A percentile compares a stretch with the other conserved stretches of the same genome.
These are phyloP conservation scores for Cladobotryum protrusum DNA, from an alignment of 2,329 filamentous ascomycete genomes.

Conservation along the genomic window DNA sequence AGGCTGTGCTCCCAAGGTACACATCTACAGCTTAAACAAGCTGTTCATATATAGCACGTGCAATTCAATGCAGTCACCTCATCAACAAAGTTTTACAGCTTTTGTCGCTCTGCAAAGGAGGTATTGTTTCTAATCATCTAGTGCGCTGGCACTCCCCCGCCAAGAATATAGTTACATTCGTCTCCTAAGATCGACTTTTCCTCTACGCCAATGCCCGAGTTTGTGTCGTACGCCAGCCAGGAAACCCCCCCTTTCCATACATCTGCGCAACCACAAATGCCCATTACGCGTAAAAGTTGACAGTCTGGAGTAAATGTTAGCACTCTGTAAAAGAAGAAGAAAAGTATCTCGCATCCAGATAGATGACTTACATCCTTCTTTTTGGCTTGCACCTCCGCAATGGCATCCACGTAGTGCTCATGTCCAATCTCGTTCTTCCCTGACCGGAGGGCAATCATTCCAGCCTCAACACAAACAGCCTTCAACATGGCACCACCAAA, in stretches of 20 bases:
- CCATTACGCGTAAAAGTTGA: constrained; percentile 49
- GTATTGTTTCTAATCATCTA: constrained; percentile 8
- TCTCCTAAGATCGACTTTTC: constrained; percentile 8
- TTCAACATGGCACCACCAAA: constrained; percentile 97
- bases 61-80: too few relatives aligned
- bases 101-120: constrained; percentile 10
- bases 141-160: constrained; percentile 2
- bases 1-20: too few relatives aligned
- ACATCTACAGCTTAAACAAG: too few relatives aligned
- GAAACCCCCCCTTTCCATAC: constrained; percentile 1
- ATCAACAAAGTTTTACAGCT: neutral
- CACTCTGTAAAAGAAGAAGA: neutral
- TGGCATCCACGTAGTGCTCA: constrained; percentile 98
- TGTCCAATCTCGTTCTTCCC: constrained; percentile 96
- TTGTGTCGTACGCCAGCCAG: constrained; percentile 6
- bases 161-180: constrained; percentile 8
- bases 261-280: constrained; percentile 4
- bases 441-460: constrained; percentile 94
- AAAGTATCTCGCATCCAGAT: neutral
- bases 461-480: constrained; percentile 96
- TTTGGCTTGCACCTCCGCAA: constrained; percentile 90
- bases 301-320: constrained; percentile 35
- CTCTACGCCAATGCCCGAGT: constrained; percentile 8
- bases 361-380: constrained; percentile 71
- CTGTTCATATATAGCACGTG: too few relatives aligned